Evolutionary conservation across 1,284 basidiomycete genomes (phyloP), one percentile per base, ranked within the genome.

Genomic region (Phylloboletellus chloephorus): DNA sequence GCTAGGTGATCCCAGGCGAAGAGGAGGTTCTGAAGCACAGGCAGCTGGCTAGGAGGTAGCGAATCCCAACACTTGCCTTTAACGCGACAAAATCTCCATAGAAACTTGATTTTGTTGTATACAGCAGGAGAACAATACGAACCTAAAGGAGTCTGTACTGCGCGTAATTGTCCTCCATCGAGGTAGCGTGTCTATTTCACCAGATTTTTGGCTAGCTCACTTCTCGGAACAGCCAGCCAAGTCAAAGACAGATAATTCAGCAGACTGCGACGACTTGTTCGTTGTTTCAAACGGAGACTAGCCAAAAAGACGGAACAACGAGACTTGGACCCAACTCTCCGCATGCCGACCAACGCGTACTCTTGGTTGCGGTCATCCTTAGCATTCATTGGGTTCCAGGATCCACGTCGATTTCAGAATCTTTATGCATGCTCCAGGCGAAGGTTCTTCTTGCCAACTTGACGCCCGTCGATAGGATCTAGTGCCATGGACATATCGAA

Each of bases 51-150:
- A 30, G 31, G 28, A 33, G 5, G 16, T 19, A 31, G 9, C 17
- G 26, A 5, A 26, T 20, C 37, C 37, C 16, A 25, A 31, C n/a
- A 25, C 22, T 25, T 8, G n/a, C 20, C 35, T 42, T 17, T 30
- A 5, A 21, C n/a, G 7, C 30, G 20, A 7, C 11, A 30, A 11
- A 24, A 34, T 58, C 32, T 38, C 54, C 48, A 60, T 60, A 40
- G 53, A 41, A 51, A 55, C 53, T 36, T 40, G 33, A n/a, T n/a
- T n/a, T n/a, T n/a, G n/a, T n/a, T n/a, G n/a, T n/a, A n/a, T n/a
- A n/a, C n/a, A n/a, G 17, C 12, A 31, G 21, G 12, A 34, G 13
- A 12, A 54, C 48, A 54, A 58, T 7, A 16, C 28, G 5, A 30
- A 34, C 54, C 41, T 43, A 49, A 53, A 33, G 15, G 20, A 31